phyloP scores from a whole-genome alignment of 2,329 filamentous ascomycete species.

The Exophiala aquamarina region DNA sequence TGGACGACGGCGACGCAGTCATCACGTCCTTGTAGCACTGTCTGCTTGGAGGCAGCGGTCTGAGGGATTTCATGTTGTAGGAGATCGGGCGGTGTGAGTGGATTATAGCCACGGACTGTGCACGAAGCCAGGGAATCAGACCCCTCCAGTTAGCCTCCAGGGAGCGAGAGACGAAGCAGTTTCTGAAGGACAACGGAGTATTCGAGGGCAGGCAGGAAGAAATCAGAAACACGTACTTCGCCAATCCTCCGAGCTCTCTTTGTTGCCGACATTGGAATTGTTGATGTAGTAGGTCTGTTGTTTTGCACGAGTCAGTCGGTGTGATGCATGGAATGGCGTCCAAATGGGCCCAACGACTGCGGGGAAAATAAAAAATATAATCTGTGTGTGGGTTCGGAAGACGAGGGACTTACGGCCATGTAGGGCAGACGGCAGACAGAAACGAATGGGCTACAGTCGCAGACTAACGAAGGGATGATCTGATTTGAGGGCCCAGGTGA shows the following conservation, averaged over 20 bases:
- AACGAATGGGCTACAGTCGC: no score
- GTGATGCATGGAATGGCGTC: not conserved
- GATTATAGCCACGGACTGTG: constrained; percentile 88
- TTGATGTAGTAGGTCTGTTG: constrained; percentile 67
- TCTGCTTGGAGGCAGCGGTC: constrained; percentile 40
- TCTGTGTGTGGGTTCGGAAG: not conserved
- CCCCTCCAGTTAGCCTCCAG: not conserved
- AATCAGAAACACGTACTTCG: constrained; percentile 62
- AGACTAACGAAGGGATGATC: no score
- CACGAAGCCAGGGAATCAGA: constrained; percentile 2
- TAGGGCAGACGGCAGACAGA: no score
- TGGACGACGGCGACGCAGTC: constrained; percentile 74
- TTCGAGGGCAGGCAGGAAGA: not conserved
- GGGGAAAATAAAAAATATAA: not conserved
- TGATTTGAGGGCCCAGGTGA: not conserved
- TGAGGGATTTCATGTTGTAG: constrained; percentile 80
- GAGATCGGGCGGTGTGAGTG: constrained; percentile 83
- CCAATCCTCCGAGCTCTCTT: constrained; percentile 74
- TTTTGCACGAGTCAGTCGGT: constrained; percentile 10
- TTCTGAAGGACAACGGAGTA: not conserved
- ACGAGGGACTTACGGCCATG: constrained; percentile 1
- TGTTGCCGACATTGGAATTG: constrained; percentile 77
- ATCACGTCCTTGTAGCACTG: constrained; percentile 44
- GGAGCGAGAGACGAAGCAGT: not conserved
- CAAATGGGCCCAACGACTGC: not conserved